Conservation (phyloP, 768 basidiomycete genomes). For the Termitomyces sp. region DNA sequence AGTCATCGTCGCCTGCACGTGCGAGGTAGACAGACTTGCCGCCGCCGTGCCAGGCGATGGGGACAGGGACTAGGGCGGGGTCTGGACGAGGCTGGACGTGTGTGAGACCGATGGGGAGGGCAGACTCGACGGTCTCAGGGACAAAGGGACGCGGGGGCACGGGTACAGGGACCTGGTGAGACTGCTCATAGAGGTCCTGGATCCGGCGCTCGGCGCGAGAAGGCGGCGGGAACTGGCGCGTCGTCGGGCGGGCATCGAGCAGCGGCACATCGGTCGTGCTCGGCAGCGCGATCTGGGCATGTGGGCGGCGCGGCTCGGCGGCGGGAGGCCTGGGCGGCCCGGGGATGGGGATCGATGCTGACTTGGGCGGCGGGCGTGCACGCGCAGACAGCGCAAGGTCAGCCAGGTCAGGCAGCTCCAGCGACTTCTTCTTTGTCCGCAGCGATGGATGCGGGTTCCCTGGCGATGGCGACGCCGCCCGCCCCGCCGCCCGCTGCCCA, state of each 20-base stretch:
- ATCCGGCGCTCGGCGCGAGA: slow-evolving; percentile 28
- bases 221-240: slow-evolving; percentile 10
- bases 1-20: slow-evolving; percentile 69
- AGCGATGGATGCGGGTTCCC: slow-evolving; percentile 52
- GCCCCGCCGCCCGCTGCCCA: not conserved
- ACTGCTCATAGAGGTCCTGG: slow-evolving; percentile 39
- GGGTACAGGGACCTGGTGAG: slow-evolving; percentile 10
- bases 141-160: slow-evolving; percentile 26
- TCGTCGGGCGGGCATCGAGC: not conserved
- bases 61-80: slow-evolving; percentile 31
- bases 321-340: slow-evolving; percentile 15
- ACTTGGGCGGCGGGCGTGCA: slow-evolving; percentile 2
- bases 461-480: slow-evolving; percentile 21
- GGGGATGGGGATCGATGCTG: not conserved
- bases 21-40: slow-evolving; percentile 62
- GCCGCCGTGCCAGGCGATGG: slow-evolving; percentile 61
- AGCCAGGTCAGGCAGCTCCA: slow-evolving; percentile 71
- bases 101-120: slow-evolving; percentile 50
- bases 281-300: slow-evolving; percentile 21
- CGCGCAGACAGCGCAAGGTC: slow-evolving; percentile 21
- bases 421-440: slow-evolving; percentile 62
- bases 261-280: slow-evolving; percentile 25
- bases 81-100: slow-evolving; percentile 16
- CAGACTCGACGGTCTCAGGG: slow-evolving; percentile 55
- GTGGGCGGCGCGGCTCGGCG: slow-evolving; percentile 18